phyloP scores from a whole-genome alignment of 352 stramenopile genomes.

The Globisporangium acanthophoron region DNA sequence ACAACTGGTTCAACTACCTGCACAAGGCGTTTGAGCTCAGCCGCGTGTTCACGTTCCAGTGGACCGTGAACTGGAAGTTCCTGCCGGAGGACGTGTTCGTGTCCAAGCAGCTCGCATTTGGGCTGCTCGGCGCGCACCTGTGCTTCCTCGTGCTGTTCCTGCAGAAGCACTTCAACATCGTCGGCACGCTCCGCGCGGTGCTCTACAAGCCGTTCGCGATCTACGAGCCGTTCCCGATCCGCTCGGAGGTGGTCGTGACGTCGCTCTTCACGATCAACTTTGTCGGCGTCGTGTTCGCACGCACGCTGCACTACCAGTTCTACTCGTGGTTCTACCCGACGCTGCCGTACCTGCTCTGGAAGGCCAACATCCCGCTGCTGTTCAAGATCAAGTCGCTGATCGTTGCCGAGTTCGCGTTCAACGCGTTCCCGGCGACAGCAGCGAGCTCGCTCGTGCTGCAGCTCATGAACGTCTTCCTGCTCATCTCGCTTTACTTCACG shows the following conservation, averaged over 20 bases:
- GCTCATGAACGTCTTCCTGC: conserved; percentile 83
- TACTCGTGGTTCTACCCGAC: conserved; percentile 96
- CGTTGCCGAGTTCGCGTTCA: conserved; percentile 91
- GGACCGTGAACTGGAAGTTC: conserved; percentile 99
- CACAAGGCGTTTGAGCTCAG: conserved; percentile 96
- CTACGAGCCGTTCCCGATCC: conserved; percentile 76
- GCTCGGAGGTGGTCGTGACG: conserved; percentile 78
- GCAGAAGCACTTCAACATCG: conserved; percentile 80
- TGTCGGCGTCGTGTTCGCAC: conserved; percentile 94
- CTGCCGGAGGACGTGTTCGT: conserved; percentile 74
- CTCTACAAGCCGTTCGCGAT: conserved; percentile 65
- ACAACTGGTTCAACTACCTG: conserved; percentile 94
- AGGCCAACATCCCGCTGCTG: conserved; percentile 76
- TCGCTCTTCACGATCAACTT: conserved; percentile 93
- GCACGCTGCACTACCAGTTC: conserved; percentile 99
- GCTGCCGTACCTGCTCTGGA: conserved; percentile 93
- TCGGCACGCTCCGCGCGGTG: conserved; percentile 66
- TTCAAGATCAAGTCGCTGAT: conserved; percentile 82
- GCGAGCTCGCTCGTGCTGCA: conserved; percentile 91
- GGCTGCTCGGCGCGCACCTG: conserved; percentile 51
- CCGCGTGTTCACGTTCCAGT: conserved; percentile 98
- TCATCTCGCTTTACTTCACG: conserved; percentile 73
- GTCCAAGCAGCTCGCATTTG: conserved; percentile 56
- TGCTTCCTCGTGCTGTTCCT: conserved; percentile 74
- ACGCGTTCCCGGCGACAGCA: conserved; percentile 93